Evolutionary conservation across 768 basidiomycete genomes (phyloP).

Genomic region (Chlorophyllum brunneum): DNA sequence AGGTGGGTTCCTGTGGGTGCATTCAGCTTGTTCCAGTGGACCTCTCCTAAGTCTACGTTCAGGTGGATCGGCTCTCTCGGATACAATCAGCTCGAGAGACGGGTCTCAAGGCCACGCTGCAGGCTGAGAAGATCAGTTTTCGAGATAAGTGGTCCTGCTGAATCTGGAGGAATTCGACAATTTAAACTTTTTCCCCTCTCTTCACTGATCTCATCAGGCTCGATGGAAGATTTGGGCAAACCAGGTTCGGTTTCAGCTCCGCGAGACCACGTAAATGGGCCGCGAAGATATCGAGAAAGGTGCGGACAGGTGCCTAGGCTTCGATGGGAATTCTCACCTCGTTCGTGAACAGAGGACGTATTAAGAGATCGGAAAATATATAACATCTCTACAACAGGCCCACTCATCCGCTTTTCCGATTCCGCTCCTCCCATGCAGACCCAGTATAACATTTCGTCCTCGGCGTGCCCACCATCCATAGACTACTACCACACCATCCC

Average conservation of each 20-base stretch:
- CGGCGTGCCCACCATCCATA: slow-evolving; percentile 23
- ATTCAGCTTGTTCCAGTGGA: neutral
- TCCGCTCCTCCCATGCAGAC: slow-evolving; percentile 32
- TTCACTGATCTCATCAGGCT: slow-evolving; percentile 27
- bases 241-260: slow-evolving; percentile 36
- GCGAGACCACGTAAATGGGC: slow-evolving; percentile 41
- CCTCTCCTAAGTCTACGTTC: neutral
- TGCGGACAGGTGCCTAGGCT: slow-evolving; percentile 41
- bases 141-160: slow-evolving; percentile 10
- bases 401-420: slow-evolving; percentile 31
- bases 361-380: slow-evolving; percentile 41
- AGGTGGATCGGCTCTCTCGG: slow-evolving; percentile 3
- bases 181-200: slow-evolving; percentile 13
- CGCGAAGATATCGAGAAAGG: slow-evolving; percentile 35
- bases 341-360: slow-evolving; percentile 35
- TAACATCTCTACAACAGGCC: slow-evolving; percentile 32
- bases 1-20: slow-evolving; percentile 7
- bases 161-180: slow-evolving; percentile 9
- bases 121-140: slow-evolving; percentile 4
- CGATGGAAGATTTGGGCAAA: slow-evolving; percentile 30
- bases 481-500: slow-evolving; percentile 23
- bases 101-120: neutral
- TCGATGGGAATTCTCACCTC: slow-evolving; percentile 37
- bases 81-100: neutral
- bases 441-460: slow-evolving; percentile 26